A percentile compares a stretch with the other conserved stretches of the same genome.
Conservation (phyloP, 2,329 filamentous ascomycete genomes). For the Diaporthe nobilis region DNA sequence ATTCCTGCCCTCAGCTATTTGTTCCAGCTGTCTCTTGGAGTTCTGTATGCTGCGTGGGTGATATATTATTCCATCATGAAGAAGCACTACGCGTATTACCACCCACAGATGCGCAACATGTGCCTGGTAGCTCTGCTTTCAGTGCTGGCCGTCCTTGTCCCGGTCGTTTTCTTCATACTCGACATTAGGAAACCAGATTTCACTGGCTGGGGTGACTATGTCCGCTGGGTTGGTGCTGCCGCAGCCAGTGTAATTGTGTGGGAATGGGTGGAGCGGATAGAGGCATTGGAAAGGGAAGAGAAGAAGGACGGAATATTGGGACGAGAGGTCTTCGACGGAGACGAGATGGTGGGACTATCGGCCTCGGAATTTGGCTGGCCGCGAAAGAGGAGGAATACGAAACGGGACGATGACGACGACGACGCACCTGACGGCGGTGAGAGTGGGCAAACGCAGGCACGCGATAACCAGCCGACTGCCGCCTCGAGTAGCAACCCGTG, state of each 20-base stretch:
- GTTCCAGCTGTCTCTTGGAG: constrained; percentile 87
- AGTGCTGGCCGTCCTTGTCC: constrained; percentile 85
- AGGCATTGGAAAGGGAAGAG: constrained; percentile 91
- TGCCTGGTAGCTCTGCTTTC: constrained; percentile 84
- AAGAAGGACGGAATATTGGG: constrained; percentile 94
- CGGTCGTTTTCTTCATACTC: constrained; percentile 92
- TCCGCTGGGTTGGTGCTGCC: constrained; percentile 95
- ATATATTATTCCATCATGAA: constrained; percentile 95
- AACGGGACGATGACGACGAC: constrained; percentile 47
- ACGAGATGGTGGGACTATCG: constrained; percentile 85
- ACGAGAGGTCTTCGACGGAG: constrained; percentile 91
- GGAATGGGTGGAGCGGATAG: constrained; percentile 98
- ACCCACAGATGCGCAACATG: constrained; percentile 91
- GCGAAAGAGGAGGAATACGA: constrained; percentile 53
- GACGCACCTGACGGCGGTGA: constrained; percentile 51
- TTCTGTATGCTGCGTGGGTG: constrained; percentile 94
- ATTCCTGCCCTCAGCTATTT: constrained; percentile 93
- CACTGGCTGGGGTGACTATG: constrained; percentile 94
- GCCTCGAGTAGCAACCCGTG: constrained; percentile 53
- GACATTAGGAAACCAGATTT: constrained; percentile 90
- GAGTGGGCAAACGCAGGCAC: constrained; percentile 42
- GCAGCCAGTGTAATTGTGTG: constrained; percentile 97
- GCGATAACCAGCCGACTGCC: constrained; percentile 42
- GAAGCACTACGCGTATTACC: constrained; percentile 90
- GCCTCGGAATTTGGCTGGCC: constrained; percentile 65